Evolutionary conservation across 192 early-diverging fungal species (phyloP), one percentile per base, ranked within the genome.

Genomic region (Coemansia reversa): DNA sequence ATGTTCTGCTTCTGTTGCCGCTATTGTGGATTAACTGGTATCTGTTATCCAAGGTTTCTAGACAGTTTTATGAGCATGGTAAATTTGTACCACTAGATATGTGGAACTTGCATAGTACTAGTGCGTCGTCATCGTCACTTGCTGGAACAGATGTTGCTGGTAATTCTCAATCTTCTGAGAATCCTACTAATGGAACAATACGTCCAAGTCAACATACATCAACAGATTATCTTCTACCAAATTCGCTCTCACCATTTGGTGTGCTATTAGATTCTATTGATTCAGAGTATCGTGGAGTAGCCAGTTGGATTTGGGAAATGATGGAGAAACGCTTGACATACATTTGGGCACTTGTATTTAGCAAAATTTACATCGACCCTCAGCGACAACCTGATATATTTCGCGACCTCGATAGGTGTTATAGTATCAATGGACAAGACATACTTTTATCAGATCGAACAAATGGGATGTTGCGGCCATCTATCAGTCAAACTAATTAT

Each of bases 301-400:
- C 50, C 18, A 66, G 67, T 32, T 49, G 48, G 23, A 19, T 67
- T 11, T 55, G 61, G 51, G 68, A 67, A 53, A 39, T 33, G 1
- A 29, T 51, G 9, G 47, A 58, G 5, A 4, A 7, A 7, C 71
- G 49, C 0, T 6, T 70, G 33, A 33, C 35, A 2, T 39, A 24
- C 0, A 12, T 64, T 11, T 67, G 61, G 58, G 20, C 58, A 1
- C 14, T 67, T 11, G 72, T 65, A 27, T 80, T 75, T 30, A 74
- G 66, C 62, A 61, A 60, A n/a, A 75, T 80, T n/a, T 80, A 80
- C 54, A 64, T 80, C 28, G 56, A 80, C 52, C 77, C 77, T 19
- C 69, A 80, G 50, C 29, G 29, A 1, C 45, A 51, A 32, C 77
- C 77, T 12, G 20, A 29, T 0, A 67, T 74, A 5, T 75, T 75